Conservation (phyloP, 352 stramenopile genomes). For the Globisporangium megalacanthum region DNA sequence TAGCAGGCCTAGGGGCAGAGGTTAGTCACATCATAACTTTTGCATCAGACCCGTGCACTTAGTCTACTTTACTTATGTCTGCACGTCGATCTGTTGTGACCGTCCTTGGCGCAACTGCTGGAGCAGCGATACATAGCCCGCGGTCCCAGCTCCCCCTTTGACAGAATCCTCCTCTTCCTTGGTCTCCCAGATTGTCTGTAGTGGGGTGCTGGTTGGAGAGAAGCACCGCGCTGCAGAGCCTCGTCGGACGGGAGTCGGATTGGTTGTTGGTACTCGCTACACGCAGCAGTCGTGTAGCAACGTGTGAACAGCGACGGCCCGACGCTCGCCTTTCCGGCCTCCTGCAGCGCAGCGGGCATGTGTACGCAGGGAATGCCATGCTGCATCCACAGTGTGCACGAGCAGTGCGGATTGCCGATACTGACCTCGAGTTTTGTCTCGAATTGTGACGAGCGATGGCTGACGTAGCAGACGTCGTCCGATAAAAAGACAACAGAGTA, state of each 20-base stretch:
- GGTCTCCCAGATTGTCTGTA: background rate
- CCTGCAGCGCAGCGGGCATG: background rate
- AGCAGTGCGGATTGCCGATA: background rate
- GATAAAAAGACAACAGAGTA: conserved; percentile 1
- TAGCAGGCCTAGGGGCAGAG: too few species aligned
- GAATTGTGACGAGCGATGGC: background rate
- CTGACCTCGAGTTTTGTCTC: conserved; percentile 2
- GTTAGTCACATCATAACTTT: too few species aligned
- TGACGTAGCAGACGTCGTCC: background rate
- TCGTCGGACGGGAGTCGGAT: conserved; percentile 1
- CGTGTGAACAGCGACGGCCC: background rate
- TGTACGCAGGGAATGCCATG: conserved; percentile 1
- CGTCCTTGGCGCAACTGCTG: too few species aligned
- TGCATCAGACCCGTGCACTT: too few species aligned
- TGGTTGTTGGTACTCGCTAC: background rate
- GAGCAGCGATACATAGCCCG: background rate
- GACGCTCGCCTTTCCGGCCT: background rate
- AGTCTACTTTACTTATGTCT: too few species aligned
- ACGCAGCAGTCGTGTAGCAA: background rate
- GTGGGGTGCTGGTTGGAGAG: background rate
- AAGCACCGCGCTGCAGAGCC: background rate
- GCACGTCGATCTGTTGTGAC: too few species aligned
- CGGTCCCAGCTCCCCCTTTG: background rate
- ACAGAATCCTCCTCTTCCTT: background rate
- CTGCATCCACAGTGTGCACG: background rate